phyloP scores from a whole-genome alignment of 2,329 filamentous ascomycete species.

The Stenocarpella maydis region DNA sequence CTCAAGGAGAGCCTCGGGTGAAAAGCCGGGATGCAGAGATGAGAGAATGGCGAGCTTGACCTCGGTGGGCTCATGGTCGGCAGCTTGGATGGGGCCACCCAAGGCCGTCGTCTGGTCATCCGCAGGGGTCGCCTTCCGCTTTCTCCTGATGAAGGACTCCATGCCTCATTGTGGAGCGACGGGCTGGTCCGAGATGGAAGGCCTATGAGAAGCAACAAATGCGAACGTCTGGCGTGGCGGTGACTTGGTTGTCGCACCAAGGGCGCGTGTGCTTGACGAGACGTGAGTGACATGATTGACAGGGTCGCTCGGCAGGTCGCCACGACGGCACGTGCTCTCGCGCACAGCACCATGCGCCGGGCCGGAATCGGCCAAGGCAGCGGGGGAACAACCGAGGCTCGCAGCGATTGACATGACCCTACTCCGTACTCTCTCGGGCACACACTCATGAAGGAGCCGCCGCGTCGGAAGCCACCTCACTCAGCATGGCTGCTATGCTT shows the following conservation, averaged over 20 bases:
- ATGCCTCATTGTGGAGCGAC: slow-evolving; percentile 47
- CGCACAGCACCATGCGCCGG: not conserved
- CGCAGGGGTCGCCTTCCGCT: slow-evolving; percentile 52
- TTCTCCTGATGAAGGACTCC: slow-evolving; percentile 65
- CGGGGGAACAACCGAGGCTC: slow-evolving; percentile 31
- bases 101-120: slow-evolving; percentile 38
- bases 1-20: slow-evolving; percentile 77
- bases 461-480: not conserved
- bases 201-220: too few species aligned
- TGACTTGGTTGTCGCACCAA: slow-evolving; percentile 1
- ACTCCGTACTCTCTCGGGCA: not conserved
- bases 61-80: slow-evolving; percentile 82
- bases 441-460: not conserved
- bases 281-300: not conserved
- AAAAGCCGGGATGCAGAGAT: slow-evolving; percentile 74
- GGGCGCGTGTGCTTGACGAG: slow-evolving; percentile 18
- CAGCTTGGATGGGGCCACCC: not conserved
- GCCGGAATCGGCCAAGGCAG: slow-evolving; percentile 27
- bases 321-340: slow-evolving; percentile 33
- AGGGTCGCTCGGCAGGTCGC: slow-evolving; percentile 27
- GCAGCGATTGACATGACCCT: slow-evolving; percentile 28
- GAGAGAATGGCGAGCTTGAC: slow-evolving; percentile 85
- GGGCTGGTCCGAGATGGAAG: not conserved
- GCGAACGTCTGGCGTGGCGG: not conserved
- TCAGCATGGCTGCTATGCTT: slow-evolving; percentile 71